Evolutionary conservation across 1,284 basidiomycete genomes (phyloP), one percentile per base, ranked within the genome.

Genomic region (Apiotrichum domesticum): DNA sequence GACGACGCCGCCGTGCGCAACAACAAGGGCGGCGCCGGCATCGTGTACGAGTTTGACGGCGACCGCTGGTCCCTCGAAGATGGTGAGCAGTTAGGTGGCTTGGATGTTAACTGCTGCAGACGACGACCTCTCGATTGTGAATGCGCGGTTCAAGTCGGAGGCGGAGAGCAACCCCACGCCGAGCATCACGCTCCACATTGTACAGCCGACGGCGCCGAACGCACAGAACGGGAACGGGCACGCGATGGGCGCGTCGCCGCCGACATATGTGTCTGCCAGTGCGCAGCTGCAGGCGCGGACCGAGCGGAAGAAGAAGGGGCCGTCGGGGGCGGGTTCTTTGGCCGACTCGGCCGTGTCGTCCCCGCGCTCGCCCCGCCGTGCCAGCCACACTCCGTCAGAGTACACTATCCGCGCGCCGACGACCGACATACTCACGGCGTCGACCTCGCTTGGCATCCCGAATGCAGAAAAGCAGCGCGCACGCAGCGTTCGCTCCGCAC

Each of bases 121-220:
- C 49, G 77, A 75, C 56, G 77, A 78, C 61, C 68, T 77, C 21
- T 56, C 67, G 32, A 78, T 78, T 58, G 65, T 78, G 21, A 69
- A 65, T 2, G 75, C 72, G 6, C 63, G 77, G n/a, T 75, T 77
- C 55, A 64, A 74, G 13, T 64, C 65, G 37, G 59, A 64, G 1
- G 66, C 69, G 8, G 35, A 52, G 43, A 48, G 43, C 33, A 49
- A 50, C 41, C 63, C 35, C 53, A 62, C 48, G 41, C 68, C 55
- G 54, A 71, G 63, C 63, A 51, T 62, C 62, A 55, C 63, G 49
- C 41, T 63, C 52, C 46, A 59, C 52, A 55, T 59, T 33, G 52
- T 53, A 8, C 59, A 32, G 52, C 62, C 56, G 41, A 57, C 57
- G 32, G 11, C 58, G 6, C 58, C 52, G 34, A 49, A 53, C 42